A percentile compares a stretch with the other conserved stretches of the same genome.
Conservation (phyloP, 2,329 filamentous ascomycete genomes). For the Ramularia endophylla region DNA sequence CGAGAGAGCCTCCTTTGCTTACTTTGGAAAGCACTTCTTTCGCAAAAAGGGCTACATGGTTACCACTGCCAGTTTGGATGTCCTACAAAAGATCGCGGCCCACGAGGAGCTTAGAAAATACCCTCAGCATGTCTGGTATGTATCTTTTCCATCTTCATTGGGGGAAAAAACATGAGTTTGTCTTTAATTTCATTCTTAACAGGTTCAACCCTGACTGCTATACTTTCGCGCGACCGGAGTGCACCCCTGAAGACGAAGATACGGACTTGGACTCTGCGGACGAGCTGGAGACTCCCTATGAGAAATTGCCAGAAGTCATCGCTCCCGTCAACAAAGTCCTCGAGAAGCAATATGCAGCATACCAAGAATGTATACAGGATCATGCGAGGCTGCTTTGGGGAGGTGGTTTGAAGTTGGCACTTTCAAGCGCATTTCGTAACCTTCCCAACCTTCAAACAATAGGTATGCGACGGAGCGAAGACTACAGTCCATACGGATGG, state of each 20-base stretch:
- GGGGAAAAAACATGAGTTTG: no score
- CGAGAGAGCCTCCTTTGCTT: constrained; percentile 20
- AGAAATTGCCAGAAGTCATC: constrained; percentile 2
- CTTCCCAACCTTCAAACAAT: constrained; percentile 26
- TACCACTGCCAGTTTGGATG: constrained; percentile 19
- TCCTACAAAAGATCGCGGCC: constrained; percentile 18
- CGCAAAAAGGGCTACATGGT: constrained; percentile 31
- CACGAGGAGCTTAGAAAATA: constrained; percentile 23
- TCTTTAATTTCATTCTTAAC: no score
- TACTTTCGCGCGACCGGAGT: constrained; percentile 19
- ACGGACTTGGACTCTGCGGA: constrained; percentile 14
- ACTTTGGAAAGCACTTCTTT: constrained; percentile 27
- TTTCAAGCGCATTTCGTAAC: constrained; percentile 14
- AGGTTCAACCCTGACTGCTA: constrained; percentile 29
- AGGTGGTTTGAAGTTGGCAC: constrained; percentile 10
- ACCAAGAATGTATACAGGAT: constrained; percentile 18
- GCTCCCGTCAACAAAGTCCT: constrained; percentile 9
- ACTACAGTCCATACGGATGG: constrained; percentile 28
- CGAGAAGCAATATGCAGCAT: constrained; percentile 15
- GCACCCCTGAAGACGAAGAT: constrained; percentile 16
- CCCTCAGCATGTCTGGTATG: constrained; percentile 30
- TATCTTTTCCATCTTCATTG: no score
- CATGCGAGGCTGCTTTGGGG: constrained; percentile 16
- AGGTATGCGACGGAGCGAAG: constrained; percentile 28
- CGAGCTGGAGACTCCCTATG: constrained; percentile 9